Conservation (phyloP, 495 filamentous ascomycete species). For the Physcia stellaris region DNA sequence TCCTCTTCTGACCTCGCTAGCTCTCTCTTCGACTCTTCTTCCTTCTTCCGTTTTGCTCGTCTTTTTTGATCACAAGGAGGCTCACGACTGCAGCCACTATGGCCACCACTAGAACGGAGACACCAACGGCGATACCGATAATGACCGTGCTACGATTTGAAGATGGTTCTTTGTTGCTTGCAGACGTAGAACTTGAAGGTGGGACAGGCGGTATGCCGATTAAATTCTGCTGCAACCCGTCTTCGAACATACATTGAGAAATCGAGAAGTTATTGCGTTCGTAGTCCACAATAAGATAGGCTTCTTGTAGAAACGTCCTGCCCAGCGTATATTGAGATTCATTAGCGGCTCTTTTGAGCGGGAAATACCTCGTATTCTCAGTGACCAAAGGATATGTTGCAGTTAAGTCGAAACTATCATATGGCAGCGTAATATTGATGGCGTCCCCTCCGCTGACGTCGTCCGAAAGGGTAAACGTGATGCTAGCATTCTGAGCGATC, state of each 20-base stretch:
- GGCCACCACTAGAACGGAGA: constrained; percentile 7
- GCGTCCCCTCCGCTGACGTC: constrained; percentile 24
- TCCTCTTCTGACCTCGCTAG: constrained; percentile 16
- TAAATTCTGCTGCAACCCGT: background rate
- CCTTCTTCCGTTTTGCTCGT: constrained; percentile 2
- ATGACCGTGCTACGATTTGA: constrained; percentile 9
- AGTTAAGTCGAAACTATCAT: constrained; percentile 35
- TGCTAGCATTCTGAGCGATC: constrained; percentile 29
- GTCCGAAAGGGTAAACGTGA: constrained; percentile 37
- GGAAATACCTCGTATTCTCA: constrained; percentile 33
- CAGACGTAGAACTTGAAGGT: background rate
- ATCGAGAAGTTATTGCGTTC: constrained; percentile 16
- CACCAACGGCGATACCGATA: constrained; percentile 13
- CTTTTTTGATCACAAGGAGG: too few relatives aligned
- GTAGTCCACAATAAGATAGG: constrained; percentile 21
- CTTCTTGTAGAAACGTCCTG: constrained; percentile 43
- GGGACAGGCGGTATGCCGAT: constrained; percentile 7
- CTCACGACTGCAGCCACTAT: constrained; percentile 4
- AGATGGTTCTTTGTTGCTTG: background rate
- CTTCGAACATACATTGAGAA: constrained; percentile 7
- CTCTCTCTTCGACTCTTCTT: background rate
- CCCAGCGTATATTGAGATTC: constrained; percentile 41
- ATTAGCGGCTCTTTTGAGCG: constrained; percentile 34
- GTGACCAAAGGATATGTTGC: constrained; percentile 13
- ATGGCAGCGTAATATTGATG: constrained; percentile 37